These are phyloP conservation scores for Aspergillus intermedius DNA, from an alignment of 2,329 filamentous ascomycete genomes.

Conservation along the genomic window DNA sequence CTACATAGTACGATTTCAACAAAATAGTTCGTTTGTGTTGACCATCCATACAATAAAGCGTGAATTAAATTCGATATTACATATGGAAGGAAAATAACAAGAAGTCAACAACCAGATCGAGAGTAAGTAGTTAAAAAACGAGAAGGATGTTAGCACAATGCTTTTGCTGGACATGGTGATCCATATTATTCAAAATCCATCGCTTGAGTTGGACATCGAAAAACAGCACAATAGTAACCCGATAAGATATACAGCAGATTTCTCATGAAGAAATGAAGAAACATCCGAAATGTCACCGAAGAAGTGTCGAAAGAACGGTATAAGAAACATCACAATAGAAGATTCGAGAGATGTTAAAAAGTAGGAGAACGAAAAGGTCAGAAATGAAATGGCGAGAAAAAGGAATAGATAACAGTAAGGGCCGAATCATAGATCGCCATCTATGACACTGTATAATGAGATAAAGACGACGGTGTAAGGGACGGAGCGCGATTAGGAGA, in stretches of 20 bases:
- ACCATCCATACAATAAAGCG: background rate
- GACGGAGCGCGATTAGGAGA: background rate
- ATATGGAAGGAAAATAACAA: background rate
- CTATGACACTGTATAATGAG: conserved; percentile 15
- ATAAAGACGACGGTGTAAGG: background rate
- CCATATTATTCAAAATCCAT: conserved; percentile 1
- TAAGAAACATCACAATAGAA: conserved; percentile 5
- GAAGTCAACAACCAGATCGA: background rate
- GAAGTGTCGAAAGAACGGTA: conserved; percentile 4
- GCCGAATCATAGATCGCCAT: conserved; percentile 18
- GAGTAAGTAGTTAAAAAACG: background rate
- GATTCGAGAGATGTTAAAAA: background rate
- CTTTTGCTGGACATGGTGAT: background rate
- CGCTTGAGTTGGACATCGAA: too few relatives aligned
- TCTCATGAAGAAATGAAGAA: background rate
- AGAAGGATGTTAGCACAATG: background rate
- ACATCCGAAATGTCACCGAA: background rate
- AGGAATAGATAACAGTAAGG: background rate
- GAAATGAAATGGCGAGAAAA: conserved; percentile 1
- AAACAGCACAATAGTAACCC: too few relatives aligned
- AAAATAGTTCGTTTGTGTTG: background rate
- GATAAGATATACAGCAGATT: too few relatives aligned
- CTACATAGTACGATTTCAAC: too few relatives aligned
- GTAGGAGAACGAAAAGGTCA: background rate
- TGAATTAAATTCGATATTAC: background rate